phyloP scores from a whole-genome alignment of 495 filamentous ascomycete species.

The Aspergillus olivimuriae region DNA sequence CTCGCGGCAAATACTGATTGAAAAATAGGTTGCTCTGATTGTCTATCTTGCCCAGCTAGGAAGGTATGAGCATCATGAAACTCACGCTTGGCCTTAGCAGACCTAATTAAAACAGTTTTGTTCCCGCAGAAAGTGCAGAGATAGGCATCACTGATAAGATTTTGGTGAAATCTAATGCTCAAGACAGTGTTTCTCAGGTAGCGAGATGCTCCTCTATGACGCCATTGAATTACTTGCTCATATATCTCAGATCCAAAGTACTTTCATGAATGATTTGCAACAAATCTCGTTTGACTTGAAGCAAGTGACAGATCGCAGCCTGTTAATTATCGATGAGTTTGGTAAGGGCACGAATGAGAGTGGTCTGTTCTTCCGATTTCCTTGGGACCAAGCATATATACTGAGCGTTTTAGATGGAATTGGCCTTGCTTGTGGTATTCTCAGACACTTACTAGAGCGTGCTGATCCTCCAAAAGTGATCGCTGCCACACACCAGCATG shows the following conservation, averaged over 20 bases:
- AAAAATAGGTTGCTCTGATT: slow-evolving; percentile 64
- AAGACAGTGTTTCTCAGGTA: slow-evolving; percentile 75
- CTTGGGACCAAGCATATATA: background rate
- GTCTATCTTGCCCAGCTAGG: slow-evolving; percentile 92
- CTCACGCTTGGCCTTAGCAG: background rate
- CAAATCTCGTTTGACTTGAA: slow-evolving; percentile 76
- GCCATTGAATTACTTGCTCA: too few relatives aligned
- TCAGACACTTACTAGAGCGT: slow-evolving; percentile 63
- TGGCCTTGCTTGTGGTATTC: slow-evolving; percentile 75
- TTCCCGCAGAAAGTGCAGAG: slow-evolving; percentile 70
- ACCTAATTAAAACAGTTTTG: slow-evolving; percentile 47
- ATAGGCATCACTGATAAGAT: slow-evolving; percentile 93
- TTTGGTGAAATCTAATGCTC: slow-evolving; percentile 77
- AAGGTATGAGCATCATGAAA: slow-evolving; percentile 30
- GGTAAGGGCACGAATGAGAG: slow-evolving; percentile 84
- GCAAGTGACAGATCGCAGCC: slow-evolving; percentile 67
- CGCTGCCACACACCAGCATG: slow-evolving; percentile 89
- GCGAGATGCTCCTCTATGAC: background rate
- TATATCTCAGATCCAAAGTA: slow-evolving; percentile 76
- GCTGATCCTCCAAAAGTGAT: slow-evolving; percentile 72
- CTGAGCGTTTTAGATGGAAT: slow-evolving; percentile 65
- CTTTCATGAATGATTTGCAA: slow-evolving; percentile 89
- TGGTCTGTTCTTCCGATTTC: slow-evolving; percentile 25
- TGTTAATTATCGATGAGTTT: slow-evolving; percentile 90
- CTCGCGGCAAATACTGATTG: slow-evolving; percentile 7